A percentile compares a stretch with the other conserved stretches of the same genome.
Evolutionary conservation across 1,284 basidiomycete genomes (phyloP).

Genomic region (Naganishia liquefaciens): DNA sequence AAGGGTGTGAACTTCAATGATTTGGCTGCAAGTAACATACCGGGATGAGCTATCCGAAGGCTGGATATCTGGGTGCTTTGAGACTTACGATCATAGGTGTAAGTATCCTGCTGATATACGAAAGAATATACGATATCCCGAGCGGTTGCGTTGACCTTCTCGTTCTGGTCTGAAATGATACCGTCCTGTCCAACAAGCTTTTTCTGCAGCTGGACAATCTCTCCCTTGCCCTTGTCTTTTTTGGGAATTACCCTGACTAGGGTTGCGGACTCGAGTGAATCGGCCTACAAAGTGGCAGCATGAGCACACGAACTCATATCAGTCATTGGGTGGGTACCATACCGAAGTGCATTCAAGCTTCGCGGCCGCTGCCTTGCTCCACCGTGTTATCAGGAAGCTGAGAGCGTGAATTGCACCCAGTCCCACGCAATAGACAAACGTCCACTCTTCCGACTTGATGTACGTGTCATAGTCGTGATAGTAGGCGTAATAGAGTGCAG

Average conservation of each 20-base stretch:
- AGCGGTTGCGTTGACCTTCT: slow-evolving; percentile 52
- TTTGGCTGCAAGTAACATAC: slow-evolving; percentile 43
- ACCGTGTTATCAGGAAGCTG: slow-evolving; percentile 86
- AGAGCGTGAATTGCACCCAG: slow-evolving; percentile 86
- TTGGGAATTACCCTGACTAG: slow-evolving; percentile 82
- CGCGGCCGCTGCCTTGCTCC: slow-evolving; percentile 79
- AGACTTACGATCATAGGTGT: slow-evolving; percentile 60
- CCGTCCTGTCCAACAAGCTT: slow-evolving; percentile 56
- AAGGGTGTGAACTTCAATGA: slow-evolving; percentile 75
- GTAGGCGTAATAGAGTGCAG: slow-evolving; percentile 87
- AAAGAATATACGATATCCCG: slow-evolving; percentile 70
- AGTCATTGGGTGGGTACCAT: slow-evolving; percentile 29
- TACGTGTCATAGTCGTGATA: slow-evolving; percentile 80
- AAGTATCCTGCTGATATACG: slow-evolving; percentile 94
- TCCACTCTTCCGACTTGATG: slow-evolving; percentile 91
- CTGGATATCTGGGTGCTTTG: too few species aligned
- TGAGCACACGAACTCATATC: background rate
- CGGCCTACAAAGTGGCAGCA: slow-evolving; percentile 58
- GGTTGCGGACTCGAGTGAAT: slow-evolving; percentile 69
- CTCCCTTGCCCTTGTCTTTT: slow-evolving; percentile 83
- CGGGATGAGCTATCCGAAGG: background rate
- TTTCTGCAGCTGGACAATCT: slow-evolving; percentile 77
- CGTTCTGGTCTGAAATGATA: slow-evolving; percentile 29
- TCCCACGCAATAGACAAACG: slow-evolving; percentile 85
- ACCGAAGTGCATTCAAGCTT: slow-evolving; percentile 65